Base-by-base conservation (phyloP, 2,329 filamentous ascomycete genomes). In the Microsporum canis region DNA sequence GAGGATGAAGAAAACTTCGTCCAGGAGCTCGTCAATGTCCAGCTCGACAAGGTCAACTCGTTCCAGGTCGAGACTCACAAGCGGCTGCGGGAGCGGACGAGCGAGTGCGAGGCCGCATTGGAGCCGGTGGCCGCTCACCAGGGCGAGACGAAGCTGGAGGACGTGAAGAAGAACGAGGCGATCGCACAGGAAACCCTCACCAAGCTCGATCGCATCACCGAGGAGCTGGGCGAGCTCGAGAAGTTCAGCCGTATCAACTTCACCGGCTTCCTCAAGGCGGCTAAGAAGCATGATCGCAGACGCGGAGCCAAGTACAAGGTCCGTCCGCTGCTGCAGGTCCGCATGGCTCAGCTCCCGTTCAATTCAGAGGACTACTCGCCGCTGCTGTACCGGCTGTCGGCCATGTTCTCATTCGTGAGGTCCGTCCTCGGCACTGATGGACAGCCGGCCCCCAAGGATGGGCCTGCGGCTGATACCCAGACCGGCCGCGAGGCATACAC, bases 251-350 rank as follows among this genome's bases (percentile, higher is more conserved):
- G 87, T 65, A 87, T 96, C 78, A 99, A 99, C 78, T 99, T 96
- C 75, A 96, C 94, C 4, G 94, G 91, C 56, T 96, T 97, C 76
- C 82, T 96, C 71, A 99, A 99, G 80, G 95, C 95, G 56, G 91
- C 91, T 61, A 99, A 99, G 84, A 99, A 99, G 78, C 94, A 99
- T 76, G 94, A 99, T 76, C 88, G 94, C 66, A 95, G 92, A 77
- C 84, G 92, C 66, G 91, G 91, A 61, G 82, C 85, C 66, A 82
- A 85, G 59, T 97, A 97, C 79, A 89, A 87, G 72, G 88, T 97
- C 67, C 85, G 90, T 29, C 91, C 94, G 33, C 86, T 97, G 78
- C 86, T 97, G 76, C 89, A 96, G 76, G 87, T 96, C 68, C 88
- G 89, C 68, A 77, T 99, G 69, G 85, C 89, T n/a, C 85, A 90